Percentiles rank a stretch among this genome's conserved stretches.
Conservation (phyloP, 148 eudicot species). For the Camellia japonica region DNA sequence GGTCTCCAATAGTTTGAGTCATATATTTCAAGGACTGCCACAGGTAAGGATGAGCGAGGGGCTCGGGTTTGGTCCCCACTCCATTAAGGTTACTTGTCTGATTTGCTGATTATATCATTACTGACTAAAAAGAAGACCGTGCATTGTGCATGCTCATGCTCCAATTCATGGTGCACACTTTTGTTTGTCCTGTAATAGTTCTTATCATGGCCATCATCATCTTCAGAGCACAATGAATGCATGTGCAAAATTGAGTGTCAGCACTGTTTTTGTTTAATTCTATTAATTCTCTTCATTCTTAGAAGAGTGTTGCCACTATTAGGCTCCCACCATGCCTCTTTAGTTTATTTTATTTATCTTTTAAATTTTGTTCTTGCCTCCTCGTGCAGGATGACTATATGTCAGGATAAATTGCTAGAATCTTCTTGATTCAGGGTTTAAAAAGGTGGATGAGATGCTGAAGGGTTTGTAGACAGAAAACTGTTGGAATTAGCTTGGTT, state of each 20-base stretch:
- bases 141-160: neutral
- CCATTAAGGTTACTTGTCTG: neutral
- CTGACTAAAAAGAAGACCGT: neutral
- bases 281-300: neutral
- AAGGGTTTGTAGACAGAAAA: neutral
- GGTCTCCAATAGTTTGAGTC: neutral
- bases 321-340: too few species aligned
- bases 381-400: neutral
- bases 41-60: neutral
- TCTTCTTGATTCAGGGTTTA: neutral
- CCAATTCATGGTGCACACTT: neutral
- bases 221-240: neutral
- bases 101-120: neutral
- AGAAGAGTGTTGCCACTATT: neutral
- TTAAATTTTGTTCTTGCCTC: neutral
- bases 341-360: too few species aligned
- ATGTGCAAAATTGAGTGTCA: slow-evolving; percentile 2
- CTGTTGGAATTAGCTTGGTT: neutral
- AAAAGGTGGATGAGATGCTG: slow-evolving; percentile 9
- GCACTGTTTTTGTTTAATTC: neutral
- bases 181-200: neutral
- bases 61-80: slow-evolving; percentile 1
- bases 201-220: slow-evolving; percentile 5
- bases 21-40: neutral
- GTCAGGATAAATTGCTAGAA: neutral